These are phyloP conservation scores for Lasiodiplodia sp. DNA, from an alignment of 2,329 filamentous ascomycete species.

Conservation along the genomic window DNA sequence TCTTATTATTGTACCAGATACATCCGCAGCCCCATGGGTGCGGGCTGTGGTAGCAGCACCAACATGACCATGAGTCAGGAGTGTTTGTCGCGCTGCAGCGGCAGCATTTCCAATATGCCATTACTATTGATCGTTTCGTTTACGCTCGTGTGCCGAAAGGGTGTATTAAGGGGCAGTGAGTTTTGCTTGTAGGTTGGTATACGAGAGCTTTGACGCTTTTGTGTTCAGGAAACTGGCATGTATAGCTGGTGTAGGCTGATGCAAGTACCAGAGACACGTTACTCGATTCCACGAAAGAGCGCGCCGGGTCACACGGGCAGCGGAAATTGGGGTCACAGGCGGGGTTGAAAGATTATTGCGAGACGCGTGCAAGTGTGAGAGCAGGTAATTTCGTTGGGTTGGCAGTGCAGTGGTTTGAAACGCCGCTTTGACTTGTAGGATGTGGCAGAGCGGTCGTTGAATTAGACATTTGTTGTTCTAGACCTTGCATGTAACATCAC, in stretches of 20 bases:
- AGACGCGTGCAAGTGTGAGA: background rate
- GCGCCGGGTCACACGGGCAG: too few species aligned
- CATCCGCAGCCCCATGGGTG: background rate
- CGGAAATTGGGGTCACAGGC: too few species aligned
- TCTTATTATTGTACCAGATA: background rate
- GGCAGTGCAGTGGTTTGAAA: background rate
- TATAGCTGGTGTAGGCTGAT: too few species aligned
- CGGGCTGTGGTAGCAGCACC: constrained; percentile 1
- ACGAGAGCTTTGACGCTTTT: too few species aligned
- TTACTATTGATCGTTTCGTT: too few species aligned
- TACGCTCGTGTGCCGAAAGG: background rate
- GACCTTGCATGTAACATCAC: background rate
- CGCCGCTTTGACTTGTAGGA: background rate
- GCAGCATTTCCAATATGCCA: constrained; percentile 2
- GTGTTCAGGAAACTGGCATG: too few species aligned
- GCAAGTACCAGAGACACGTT: too few species aligned
- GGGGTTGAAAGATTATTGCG: background rate
- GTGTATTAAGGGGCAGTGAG: background rate
- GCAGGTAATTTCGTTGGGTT: background rate
- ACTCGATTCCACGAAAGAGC: too few species aligned
- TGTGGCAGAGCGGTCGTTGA: background rate
- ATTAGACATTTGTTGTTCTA: background rate
- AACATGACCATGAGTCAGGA: background rate
- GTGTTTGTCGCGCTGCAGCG: background rate
- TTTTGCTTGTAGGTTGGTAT: background rate